Percentiles rank a stretch among this genome's conserved stretches.
Conservation (phyloP, 768 basidiomycete species). For the Russula emetica region DNA sequence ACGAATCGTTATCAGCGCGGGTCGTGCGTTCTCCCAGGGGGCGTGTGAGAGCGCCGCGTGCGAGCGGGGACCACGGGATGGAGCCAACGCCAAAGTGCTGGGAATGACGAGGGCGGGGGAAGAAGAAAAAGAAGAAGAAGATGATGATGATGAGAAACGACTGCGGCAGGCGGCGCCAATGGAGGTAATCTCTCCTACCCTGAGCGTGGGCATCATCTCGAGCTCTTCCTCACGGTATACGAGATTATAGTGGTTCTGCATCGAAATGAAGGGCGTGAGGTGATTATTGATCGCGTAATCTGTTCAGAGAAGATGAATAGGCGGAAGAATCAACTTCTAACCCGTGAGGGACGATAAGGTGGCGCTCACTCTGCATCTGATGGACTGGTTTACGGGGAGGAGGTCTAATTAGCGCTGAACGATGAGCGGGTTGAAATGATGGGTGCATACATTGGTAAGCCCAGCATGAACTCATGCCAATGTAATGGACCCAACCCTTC, state of each 20-base stretch:
- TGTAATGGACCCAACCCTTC: conserved; percentile 40
- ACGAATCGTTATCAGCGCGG: conserved; percentile 30
- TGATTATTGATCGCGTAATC: conserved; percentile 33
- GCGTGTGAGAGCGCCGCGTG: conserved; percentile 31
- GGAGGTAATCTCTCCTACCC: conserved; percentile 17
- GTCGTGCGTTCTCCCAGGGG: conserved; percentile 29
- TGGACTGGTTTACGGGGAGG: conserved; percentile 26
- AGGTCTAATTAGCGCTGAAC: not conserved
- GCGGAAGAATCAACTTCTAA: not conserved
- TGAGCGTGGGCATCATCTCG: conserved; percentile 36
- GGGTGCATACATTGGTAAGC: conserved; percentile 32
- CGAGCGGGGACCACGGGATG: conserved; percentile 43
- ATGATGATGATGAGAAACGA: not conserved
- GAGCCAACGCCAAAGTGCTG: conserved; percentile 37
- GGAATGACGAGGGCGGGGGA: too few relatives aligned
- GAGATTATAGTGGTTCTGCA: conserved; percentile 45
- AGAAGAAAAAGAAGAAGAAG: not conserved
- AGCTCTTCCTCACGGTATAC: conserved; percentile 45
- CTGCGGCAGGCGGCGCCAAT: not conserved
- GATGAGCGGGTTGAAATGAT: not conserved
- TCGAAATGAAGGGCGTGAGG: conserved; percentile 43
- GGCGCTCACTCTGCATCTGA: conserved; percentile 31
- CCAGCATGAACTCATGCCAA: conserved; percentile 36
- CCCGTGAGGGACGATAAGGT: not conserved
- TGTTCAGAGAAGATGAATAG: not conserved